Evolutionary conservation across 345 rosid species (phyloP), one percentile per base, ranked within the genome.

Genomic region (Brassica juncea): DNA sequence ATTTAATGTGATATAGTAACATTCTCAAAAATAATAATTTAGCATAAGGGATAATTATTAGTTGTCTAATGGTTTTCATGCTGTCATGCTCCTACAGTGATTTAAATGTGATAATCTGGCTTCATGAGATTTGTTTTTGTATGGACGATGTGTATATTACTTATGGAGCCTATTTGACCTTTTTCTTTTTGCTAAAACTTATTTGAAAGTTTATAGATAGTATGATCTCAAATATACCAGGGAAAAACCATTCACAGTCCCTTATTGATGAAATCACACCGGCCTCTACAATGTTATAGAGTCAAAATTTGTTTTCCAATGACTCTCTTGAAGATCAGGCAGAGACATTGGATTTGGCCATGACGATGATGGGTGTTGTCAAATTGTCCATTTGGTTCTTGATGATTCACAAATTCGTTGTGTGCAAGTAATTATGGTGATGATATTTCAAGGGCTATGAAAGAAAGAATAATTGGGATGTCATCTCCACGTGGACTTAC

Each of bases 401-500:
- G 19, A 19, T 44, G 74, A 70, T n/a, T 14, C 27, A 47, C 27
- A 35, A 77, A 70, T 61, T 70, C 19, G 37, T 47, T 77, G 65
- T 52, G 64, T 77, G 75, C 75, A 77, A 77, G 80, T 69, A 62
- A 76, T 14, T 68, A 8, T 16, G 68, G 49, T 3, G 68, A 28
- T 68, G 23, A 68, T 68, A 11, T 68, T 59, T 42, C 61, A 10
- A 68, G 15, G 67, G 60, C 15, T 58, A 58, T n/a, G 68, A 39
- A 68, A 68, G n/a, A 57, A 5, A 68, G 44, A 68, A 39, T 44
- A 25, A 62, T 9, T 70, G 39, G 11, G 44, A 34, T 35, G 52
- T 5, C 11, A 55, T 42, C 59, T 25, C 66, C 71, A 77, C 81
- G 71, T 77, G 81, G 81, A 54, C 62, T 31, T 52, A 63, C 66